Conservation (phyloP, 352 stramenopile genomes). For the Phytophthora sp. region DNA sequence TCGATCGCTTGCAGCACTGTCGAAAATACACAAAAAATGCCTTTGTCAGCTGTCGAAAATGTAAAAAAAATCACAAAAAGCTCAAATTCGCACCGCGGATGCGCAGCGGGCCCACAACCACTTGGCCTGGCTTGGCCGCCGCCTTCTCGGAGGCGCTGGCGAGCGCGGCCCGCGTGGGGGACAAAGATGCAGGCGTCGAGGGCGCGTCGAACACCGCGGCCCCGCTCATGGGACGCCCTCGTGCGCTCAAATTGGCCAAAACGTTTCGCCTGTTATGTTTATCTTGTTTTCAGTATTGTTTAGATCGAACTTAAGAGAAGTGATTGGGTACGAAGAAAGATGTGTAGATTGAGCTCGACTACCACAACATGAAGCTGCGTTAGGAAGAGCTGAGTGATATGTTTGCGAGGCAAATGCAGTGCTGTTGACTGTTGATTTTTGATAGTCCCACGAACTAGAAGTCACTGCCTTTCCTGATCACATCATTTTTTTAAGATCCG, state of each 20-base stretch:
- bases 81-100: constrained; percentile 50
- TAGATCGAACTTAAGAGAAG: constrained; percentile 8
- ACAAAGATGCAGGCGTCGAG: constrained; percentile 31
- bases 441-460: too few species aligned
- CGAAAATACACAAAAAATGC: constrained; percentile 4
- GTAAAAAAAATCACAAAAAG: neutral
- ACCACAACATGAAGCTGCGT: neutral
- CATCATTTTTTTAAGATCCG: too few species aligned
- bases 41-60: constrained; percentile 13
- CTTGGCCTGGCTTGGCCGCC: constrained; percentile 49
- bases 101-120: constrained; percentile 53
- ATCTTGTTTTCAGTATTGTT: constrained; percentile 8
- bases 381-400: too few species aligned
- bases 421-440: too few species aligned
- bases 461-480: too few species aligned
- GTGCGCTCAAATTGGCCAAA: neutral
- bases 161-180: constrained; percentile 53
- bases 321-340: neutral
- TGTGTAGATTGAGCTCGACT: neutral
- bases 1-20: constrained; percentile 62
- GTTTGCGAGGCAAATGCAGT: too few species aligned
- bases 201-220: constrained; percentile 19
- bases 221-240: constrained; percentile 24
- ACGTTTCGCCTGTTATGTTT: constrained; percentile 1
- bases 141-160: constrained; percentile 57